Evolutionary conservation across 1,139 yeast species (phyloP).

Genomic region (Geotrichum cucujoidarum): DNA sequence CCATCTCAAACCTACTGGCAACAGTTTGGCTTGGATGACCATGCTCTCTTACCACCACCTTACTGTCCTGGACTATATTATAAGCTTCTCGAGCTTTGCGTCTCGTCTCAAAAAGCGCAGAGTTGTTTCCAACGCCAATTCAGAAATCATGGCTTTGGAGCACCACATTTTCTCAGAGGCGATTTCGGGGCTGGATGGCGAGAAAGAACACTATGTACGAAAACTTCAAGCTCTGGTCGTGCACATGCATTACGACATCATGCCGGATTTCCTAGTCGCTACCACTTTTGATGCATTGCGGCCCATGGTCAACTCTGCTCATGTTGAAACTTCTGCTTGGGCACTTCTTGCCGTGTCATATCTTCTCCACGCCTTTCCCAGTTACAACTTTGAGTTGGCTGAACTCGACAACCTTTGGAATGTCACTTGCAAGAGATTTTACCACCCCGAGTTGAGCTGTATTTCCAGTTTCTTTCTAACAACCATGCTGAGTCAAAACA

Average conservation of each 20-base stretch:
- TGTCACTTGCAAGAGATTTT: conserved; percentile 13
- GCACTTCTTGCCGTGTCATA: conserved; percentile 7
- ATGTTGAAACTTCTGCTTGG: conserved; percentile 12
- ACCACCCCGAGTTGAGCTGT: conserved; percentile 10
- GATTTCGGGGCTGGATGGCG: neutral
- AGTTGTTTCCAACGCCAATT: neutral
- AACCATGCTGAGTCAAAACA: conserved; percentile 10
- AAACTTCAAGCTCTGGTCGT: conserved; percentile 8
- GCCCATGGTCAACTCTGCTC: neutral
- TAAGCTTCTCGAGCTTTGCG: conserved; percentile 2
- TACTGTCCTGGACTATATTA: neutral
- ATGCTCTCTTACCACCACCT: conserved; percentile 13
- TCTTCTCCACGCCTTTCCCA: conserved; percentile 1
- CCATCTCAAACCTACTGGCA: conserved; percentile 10
- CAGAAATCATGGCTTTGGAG: neutral
- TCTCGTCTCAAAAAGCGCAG: conserved; percentile 1
- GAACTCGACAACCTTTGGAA: conserved; percentile 16
- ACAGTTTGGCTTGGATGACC: conserved; percentile 11
- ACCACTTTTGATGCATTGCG: conserved; percentile 2
- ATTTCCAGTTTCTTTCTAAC: conserved; percentile 11
- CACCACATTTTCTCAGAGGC: conserved; percentile 8
- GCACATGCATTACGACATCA: conserved; percentile 5
- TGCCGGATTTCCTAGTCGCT: neutral
- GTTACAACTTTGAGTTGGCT: neutral
- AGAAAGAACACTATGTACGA: neutral